These are phyloP conservation scores for Termitomyces titanicus DNA, from an alignment of 768 basidiomycete genomes.

Conservation along the genomic window DNA sequence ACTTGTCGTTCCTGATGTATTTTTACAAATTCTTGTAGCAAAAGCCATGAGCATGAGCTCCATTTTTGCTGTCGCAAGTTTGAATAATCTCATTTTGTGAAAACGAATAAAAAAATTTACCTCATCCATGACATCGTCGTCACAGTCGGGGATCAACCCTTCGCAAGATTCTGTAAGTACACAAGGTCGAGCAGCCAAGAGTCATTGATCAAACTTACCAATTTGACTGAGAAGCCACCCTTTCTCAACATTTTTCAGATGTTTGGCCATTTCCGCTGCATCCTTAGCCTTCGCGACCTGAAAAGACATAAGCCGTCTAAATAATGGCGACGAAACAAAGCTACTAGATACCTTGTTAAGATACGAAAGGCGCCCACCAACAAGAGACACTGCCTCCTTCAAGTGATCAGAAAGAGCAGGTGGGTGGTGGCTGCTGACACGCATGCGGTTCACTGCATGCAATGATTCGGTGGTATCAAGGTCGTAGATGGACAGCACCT, in stretches of 20 bases:
- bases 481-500: slow-evolving; percentile 74
- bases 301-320: background rate
- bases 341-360: slow-evolving; percentile 52
- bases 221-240: slow-evolving; percentile 78
- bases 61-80: slow-evolving; percentile 60
- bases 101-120: slow-evolving; percentile 30
- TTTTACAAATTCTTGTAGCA: slow-evolving; percentile 71
- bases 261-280: slow-evolving; percentile 57
- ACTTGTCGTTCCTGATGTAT: slow-evolving; percentile 47
- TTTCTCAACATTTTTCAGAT: slow-evolving; percentile 69
- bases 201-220: slow-evolving; percentile 32
- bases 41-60: slow-evolving; percentile 78
- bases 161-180: background rate
- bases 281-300: slow-evolving; percentile 58
- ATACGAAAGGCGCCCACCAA: slow-evolving; percentile 81
- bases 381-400: slow-evolving; percentile 48
- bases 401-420: slow-evolving; percentile 29
- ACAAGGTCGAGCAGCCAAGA: background rate
- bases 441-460: slow-evolving; percentile 52
- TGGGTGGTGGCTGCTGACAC: slow-evolving; percentile 34
- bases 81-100: background rate
- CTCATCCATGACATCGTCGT: slow-evolving; percentile 90
- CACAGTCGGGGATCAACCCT: slow-evolving; percentile 74
- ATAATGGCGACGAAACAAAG: too few relatives aligned
- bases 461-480: slow-evolving; percentile 56